A percentile compares a stretch with the other conserved stretches of the same genome.
Evolutionary conservation across 192 early-diverging fungal species (phyloP).

Genomic region (Coemansia sp.): DNA sequence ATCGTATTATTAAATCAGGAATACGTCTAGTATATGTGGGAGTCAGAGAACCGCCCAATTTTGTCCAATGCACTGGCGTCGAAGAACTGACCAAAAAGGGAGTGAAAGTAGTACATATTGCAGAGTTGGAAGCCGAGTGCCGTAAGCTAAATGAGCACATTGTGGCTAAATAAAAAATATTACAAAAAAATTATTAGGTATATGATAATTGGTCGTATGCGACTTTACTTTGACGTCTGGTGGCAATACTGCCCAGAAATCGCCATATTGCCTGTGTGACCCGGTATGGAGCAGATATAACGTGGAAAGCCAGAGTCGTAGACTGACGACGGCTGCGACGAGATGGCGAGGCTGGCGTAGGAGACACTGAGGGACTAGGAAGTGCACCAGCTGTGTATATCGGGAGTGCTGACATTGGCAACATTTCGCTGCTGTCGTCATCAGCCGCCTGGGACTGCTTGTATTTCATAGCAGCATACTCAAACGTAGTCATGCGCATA

Average conservation of each 20-base stretch:
- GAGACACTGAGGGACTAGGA: background rate
- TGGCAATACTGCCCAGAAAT: background rate
- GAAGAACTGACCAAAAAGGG: conserved; percentile 62
- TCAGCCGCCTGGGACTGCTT: background rate
- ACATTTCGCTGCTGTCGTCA: conserved; percentile 3
- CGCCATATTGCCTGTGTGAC: background rate
- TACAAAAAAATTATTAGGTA: background rate
- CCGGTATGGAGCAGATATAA: background rate
- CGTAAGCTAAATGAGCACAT: conserved; percentile 64
- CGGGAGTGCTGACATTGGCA: conserved; percentile 11
- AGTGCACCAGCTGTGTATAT: background rate
- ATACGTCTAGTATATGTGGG: conserved; percentile 79
- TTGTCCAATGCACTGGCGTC: conserved; percentile 83
- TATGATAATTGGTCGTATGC: background rate
- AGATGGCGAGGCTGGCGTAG: background rate
- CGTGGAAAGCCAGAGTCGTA: background rate
- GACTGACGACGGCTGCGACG: background rate
- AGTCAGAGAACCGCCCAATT: conserved; percentile 77
- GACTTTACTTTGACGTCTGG: background rate
- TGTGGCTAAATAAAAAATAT: background rate
- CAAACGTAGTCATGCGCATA: conserved; percentile 29
- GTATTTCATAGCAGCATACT: conserved; percentile 22
- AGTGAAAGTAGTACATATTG: conserved; percentile 70
- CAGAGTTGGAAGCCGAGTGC: conserved; percentile 70
- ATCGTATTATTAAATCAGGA: conserved; percentile 62